Evolutionary conservation across 306 rosid genomes (phyloP), one percentile per base, ranked within the genome.

Genomic region (Echinosophora koreensis): DNA sequence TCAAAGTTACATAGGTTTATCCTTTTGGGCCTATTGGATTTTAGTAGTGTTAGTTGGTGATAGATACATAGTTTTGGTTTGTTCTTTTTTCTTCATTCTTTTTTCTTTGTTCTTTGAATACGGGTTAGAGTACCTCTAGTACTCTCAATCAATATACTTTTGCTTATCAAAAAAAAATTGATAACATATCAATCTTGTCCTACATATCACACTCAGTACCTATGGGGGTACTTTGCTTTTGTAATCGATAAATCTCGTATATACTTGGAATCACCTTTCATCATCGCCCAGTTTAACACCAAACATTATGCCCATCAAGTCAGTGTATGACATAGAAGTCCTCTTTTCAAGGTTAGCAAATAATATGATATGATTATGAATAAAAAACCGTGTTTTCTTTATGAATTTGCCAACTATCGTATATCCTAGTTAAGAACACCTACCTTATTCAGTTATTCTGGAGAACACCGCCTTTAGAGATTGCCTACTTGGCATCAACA

Each of bases 341-440:
- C 18, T 54, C 13, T 47, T 61, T 5, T n/a, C 13, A 62, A 27
- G 32, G 55, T 41, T 69, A 62, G 14, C 22, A 15, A 64, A 75
- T 49, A 51, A 8, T 2, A 30, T 22, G 1, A 39, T 39, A 39
- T 41, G 47, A 41, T 41, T 16, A 62, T 22, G 64, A 60, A 81
- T 55, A n/a, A 68, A 68, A 68, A 77, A 71, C 77, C 66, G n/a
- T 66, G 32, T 59, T 59, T 58, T 71, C 14, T 18, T 71, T 61
- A 62, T 18, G 68, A 14, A 61, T 17, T 64, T 1, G 22, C 55
- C 37, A 69, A 35, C 10, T 56, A 57, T 13, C 63, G 27, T 16
- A 41, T 56, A 63, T 44, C 78, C 65, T 9, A 38, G 57, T 66
- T 18, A 32, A 60, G 14, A 54, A 76, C 15, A 15, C 41, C 64